Base-by-base conservation (phyloP, 805 yeast genomes). In the Yarrowia sp. region DNA sequence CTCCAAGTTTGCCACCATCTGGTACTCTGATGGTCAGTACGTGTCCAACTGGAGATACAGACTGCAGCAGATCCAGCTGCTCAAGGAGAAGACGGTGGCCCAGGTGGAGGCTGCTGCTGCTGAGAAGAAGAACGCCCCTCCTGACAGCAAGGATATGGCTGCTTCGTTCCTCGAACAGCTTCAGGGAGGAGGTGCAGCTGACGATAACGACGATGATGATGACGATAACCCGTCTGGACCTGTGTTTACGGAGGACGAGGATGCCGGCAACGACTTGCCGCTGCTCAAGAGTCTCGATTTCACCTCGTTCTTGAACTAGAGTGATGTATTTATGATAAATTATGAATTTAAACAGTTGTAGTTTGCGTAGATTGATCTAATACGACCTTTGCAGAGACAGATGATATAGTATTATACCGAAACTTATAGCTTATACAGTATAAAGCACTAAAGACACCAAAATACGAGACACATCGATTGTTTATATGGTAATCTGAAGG, bases 1-100 rank as follows among this genome's bases (percentile, higher is more conserved):
- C 3, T 84, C 86, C 71, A 88, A 87, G 70, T 89, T 91, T 77
- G 92, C 97, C 0, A 82, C 84, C 35, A 88, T 88, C 16, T 91
- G 95, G 92, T 89, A 89, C 72, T 78, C 86, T 38, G 82, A 82
- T 63, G 87, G 87, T 4, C 80, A 80, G 43, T 87, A 83, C 77
- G 79, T 82, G 8, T 84, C 88, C 48, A 87, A 84, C 73, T 91
- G 97, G 96, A 82, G 85, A 16, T 85, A 86, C 71, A 81, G 97
- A 70, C 82, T 86, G 72, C 83, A 81, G 68, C 91, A 88, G 72
- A 82, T 89, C 53, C 71, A 75, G 49, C 75, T 72, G 55, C 73
- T 83, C 50, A 75, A 77, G 56, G 80, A 78, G 41, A 78, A 80
- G 55, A 75, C 75, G 8, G 41, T 65, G 45, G 56, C 67, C 9